Evolutionary conservation across 768 basidiomycete species (phyloP).

Genomic region (Leccinum barrowsii): DNA sequence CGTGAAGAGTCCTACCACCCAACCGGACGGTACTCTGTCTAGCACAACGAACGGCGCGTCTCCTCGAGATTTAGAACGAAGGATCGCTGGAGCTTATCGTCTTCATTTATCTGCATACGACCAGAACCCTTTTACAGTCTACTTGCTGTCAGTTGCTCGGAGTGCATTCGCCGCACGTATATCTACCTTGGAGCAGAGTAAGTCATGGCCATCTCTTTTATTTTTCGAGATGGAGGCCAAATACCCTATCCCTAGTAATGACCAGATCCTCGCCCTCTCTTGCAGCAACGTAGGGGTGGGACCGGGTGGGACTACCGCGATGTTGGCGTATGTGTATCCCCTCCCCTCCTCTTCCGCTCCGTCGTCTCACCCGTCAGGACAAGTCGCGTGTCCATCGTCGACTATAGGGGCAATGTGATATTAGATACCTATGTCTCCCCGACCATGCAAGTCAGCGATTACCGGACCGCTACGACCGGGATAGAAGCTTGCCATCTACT

Average conservation of each 20-base stretch:
- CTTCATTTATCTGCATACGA: constrained; percentile 19
- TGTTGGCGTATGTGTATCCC: constrained; percentile 64
- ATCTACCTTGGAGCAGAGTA: constrained; percentile 20
- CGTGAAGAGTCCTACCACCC: constrained; percentile 15
- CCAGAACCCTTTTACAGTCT: constrained; percentile 8
- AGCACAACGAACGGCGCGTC: constrained; percentile 11
- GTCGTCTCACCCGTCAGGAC: constrained; percentile 9
- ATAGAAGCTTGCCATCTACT: constrained; percentile 42
- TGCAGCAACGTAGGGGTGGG: constrained; percentile 76
- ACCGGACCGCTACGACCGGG: constrained; percentile 63
- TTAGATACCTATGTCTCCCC: constrained; percentile 67
- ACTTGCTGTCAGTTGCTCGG: constrained; percentile 16
- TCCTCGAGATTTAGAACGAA: constrained; percentile 18
- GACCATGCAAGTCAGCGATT: constrained; percentile 67
- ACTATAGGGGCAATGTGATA: constrained; percentile 54
- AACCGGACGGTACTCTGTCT: constrained; percentile 13
- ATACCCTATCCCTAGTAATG: constrained; percentile 31
- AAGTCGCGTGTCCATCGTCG: constrained; percentile 52
- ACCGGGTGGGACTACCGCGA: constrained; percentile 75
- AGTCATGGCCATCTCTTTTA: constrained; percentile 12
- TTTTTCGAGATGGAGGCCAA: constrained; percentile 30
- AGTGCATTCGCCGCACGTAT: constrained; percentile 20
- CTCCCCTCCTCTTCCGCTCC: constrained; percentile 3
- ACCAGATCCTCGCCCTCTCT: constrained; percentile 58
- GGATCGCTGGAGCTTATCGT: constrained; percentile 24